These are phyloP conservation scores for Botrytis squamosa DNA, from an alignment of 2,329 filamentous ascomycete genomes.

Conservation along the genomic window DNA sequence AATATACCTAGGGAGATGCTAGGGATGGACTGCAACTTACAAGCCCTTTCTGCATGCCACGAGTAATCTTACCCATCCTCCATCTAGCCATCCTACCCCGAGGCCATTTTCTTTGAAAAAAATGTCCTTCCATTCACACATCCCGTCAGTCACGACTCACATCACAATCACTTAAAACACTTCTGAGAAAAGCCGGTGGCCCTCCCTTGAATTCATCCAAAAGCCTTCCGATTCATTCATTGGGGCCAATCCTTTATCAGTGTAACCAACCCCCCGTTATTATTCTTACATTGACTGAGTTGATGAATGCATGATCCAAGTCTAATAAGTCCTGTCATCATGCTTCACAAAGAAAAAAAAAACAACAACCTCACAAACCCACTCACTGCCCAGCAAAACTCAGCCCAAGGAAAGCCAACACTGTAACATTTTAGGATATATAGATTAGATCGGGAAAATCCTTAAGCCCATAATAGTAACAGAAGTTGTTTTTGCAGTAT, in stretches of 20 bases:
- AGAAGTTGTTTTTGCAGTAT: background rate
- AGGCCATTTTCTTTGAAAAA: background rate
- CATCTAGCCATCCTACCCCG: background rate
- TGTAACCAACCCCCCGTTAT: slow-evolving; percentile 5
- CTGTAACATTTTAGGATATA: background rate
- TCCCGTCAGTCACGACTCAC: background rate
- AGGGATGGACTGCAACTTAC: background rate
- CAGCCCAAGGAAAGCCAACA: background rate
- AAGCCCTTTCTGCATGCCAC: slow-evolving; percentile 8
- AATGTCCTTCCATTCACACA: background rate
- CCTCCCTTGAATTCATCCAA: background rate
- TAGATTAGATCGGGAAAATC: background rate
- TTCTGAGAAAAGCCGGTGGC: background rate
- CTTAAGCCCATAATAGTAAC: background rate
- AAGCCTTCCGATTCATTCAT: background rate
- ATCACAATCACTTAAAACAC: background rate
- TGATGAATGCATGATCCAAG: slow-evolving; percentile 7
- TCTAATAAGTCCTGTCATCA: slow-evolving; percentile 16
- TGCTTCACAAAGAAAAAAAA: slow-evolving; percentile 11
- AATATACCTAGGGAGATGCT: background rate
- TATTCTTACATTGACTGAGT: background rate
- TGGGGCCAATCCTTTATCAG: slow-evolving; percentile 6
- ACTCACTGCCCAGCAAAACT: background rate
- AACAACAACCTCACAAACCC: background rate
- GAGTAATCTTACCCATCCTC: slow-evolving; percentile 2